These are phyloP conservation scores for Hypoxylon intermedium DNA, from an alignment of 495 filamentous ascomycete genomes.

Conservation along the genomic window DNA sequence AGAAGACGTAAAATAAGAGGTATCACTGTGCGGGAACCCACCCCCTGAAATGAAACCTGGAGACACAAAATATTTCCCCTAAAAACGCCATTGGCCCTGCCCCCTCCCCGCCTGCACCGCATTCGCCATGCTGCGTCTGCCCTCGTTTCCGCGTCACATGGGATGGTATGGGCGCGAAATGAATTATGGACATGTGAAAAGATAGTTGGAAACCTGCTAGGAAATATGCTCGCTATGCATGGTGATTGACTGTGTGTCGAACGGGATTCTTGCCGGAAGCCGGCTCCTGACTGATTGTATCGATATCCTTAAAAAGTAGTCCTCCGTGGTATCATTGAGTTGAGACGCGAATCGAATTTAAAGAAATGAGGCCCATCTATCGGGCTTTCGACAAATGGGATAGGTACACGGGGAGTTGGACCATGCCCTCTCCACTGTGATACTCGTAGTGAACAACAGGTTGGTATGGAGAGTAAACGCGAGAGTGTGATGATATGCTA, in stretches of 20 bases:
- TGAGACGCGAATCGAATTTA: conserved; percentile 24
- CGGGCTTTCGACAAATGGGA: conserved; percentile 23
- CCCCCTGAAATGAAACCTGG: conserved; percentile 18
- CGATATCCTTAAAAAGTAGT: conserved; percentile 9
- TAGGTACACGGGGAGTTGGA: conserved; percentile 13
- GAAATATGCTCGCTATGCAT: conserved; percentile 10
- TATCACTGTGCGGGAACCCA: conserved; percentile 29
- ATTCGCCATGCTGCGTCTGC: conserved; percentile 33
- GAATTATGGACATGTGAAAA: conserved; percentile 21
- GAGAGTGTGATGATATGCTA: neutral
- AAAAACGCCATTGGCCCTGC: conserved; percentile 28
- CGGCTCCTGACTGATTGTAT: conserved; percentile 16
- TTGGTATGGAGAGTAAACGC: neutral
- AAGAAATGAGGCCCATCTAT: conserved; percentile 27
- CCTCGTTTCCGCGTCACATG: conserved; percentile 35
- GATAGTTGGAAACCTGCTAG: conserved; percentile 12
- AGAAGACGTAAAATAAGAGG: conserved; percentile 31
- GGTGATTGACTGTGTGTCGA: neutral
- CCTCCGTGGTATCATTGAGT: conserved; percentile 27
- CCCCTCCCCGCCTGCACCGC: conserved; percentile 14
- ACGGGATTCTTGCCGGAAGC: conserved; percentile 7
- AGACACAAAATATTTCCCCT: conserved; percentile 21
- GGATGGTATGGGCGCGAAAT: conserved; percentile 5
- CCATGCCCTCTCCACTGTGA: neutral
- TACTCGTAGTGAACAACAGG: conserved; percentile 1